Evolutionary conservation across 768 basidiomycete species (phyloP), one percentile per base, ranked within the genome.

Genomic region (Dendrothele bispora): DNA sequence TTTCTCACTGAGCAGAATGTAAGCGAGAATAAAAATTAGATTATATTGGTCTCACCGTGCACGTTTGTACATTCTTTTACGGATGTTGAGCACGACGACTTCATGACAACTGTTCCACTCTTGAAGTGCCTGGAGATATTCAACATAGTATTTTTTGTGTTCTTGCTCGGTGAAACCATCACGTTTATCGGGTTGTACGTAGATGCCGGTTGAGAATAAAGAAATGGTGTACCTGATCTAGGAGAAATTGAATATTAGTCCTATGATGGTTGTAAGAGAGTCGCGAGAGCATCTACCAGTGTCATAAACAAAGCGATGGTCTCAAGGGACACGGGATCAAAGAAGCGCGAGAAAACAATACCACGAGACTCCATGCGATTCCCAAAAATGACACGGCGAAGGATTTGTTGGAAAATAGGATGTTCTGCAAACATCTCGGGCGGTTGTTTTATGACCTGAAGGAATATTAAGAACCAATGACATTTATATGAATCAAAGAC

Each of bases 31-130:
- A n/a, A n/a, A n/a, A n/a, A n/a, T n/a, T n/a, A n/a, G n/a, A n/a
- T n/a, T n/a, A n/a, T n/a, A n/a, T n/a, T n/a, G n/a, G n/a, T n/a
- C 43, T 5, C 7, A 45, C 43, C 43, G 43, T 5, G 27, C 25
- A 17, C 22, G 7, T 15, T 21, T 45, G 28, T 36, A 45, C 43
- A 45, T 45, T 34, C 28, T 10, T 32, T 45, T 28, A 7, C 43
- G 43, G 20, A 45, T 45, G 11, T 45, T 45, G 7, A 32, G 15
- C 7, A 21, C 14, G 14, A 45, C 43, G 5, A 14, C 14, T 7
- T 25, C 27, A 32, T 17, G 17, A 10, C 29, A 6, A 7, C 5
- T 29, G 12, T 34, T 22, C 43, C 43, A 45, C 20, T 20, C 24
- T 6, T 6, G 7, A 34, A 45, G 27, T 7, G 29, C 30, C 22